These are phyloP conservation scores for Microcyclospora tardicrescens DNA, from an alignment of 2,329 filamentous ascomycete species.

Conservation along the genomic window DNA sequence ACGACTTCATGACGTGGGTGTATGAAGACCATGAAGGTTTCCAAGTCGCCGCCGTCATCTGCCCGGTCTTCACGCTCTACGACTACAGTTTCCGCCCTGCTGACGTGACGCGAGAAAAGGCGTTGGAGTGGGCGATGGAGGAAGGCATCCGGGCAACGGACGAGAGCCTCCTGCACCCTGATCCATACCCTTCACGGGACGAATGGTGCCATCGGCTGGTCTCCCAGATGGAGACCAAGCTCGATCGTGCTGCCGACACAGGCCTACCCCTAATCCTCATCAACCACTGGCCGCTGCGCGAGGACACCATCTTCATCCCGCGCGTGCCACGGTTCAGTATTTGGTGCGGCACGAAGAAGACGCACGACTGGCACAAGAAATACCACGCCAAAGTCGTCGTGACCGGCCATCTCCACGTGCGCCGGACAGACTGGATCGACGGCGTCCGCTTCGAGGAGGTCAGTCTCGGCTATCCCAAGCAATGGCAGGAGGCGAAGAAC, in stretches of 20 bases:
- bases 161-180: conserved; percentile 32
- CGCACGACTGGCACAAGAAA: conserved; percentile 33
- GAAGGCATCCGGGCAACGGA: conserved; percentile 34
- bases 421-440: conserved; percentile 35
- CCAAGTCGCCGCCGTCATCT: conserved; percentile 37
- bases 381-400: conserved; percentile 36
- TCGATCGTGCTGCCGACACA: conserved; percentile 20
- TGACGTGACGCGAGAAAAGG: conserved; percentile 35
- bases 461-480: conserved; percentile 34
- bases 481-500: conserved; percentile 33
- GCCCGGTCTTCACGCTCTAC: conserved; percentile 46
- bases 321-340: conserved; percentile 31
- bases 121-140: conserved; percentile 34
- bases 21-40: conserved; percentile 30
- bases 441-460: conserved; percentile 35
- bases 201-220: conserved; percentile 34
- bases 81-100: conserved; percentile 46
- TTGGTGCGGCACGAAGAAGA: conserved; percentile 37
- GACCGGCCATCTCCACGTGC: conserved; percentile 34
- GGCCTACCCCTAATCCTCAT: conserved; percentile 29
- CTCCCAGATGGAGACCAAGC: conserved; percentile 27
- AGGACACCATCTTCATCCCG: conserved; percentile 32
- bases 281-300: conserved; percentile 35
- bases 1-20: conserved; percentile 40
- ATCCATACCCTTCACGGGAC: conserved; percentile 31